Percentiles rank a stretch among this genome's conserved stretches.
These are phyloP conservation scores for Theobroma grandiflorum DNA, from an alignment of 441 rosid genomes.

Conservation along the genomic window DNA sequence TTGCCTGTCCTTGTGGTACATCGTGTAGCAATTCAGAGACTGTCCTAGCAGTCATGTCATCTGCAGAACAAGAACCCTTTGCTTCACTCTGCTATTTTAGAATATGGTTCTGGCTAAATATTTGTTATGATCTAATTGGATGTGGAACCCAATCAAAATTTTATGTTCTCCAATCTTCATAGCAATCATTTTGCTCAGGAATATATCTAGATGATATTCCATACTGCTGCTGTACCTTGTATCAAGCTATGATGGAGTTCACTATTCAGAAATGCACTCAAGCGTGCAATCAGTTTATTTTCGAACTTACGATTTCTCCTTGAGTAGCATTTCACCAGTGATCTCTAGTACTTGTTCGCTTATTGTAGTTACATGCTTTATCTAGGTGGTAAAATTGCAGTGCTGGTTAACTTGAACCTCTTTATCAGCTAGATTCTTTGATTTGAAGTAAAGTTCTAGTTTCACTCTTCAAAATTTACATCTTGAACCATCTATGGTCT, in stretches of 20 bases:
- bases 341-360: not conserved
- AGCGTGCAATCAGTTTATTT: conserved; percentile 10
- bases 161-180: not conserved
- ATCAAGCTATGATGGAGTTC: not conserved
- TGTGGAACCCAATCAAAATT: not conserved
- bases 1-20: not conserved
- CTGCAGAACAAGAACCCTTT: not conserved
- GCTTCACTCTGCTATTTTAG: not conserved
- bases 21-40: conserved; percentile 8
- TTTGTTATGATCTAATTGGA: conserved; percentile 6
- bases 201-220: conserved; percentile 1
- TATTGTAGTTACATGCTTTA: not conserved
- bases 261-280: conserved; percentile 1
- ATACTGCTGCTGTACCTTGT: not conserved
- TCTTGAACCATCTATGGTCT: conserved; percentile 1
- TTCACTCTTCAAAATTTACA: conserved; percentile 1
- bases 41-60: conserved; percentile 1
- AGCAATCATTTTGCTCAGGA: not conserved
- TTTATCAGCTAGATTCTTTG: not conserved
- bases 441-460: conserved; percentile 11
- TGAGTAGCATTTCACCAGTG: not conserved
- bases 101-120: not conserved
- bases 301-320: not conserved
- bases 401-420: not conserved
- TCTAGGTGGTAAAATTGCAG: conserved; percentile 8